Percentiles rank a stretch among this genome's conserved stretches.
Evolutionary conservation across 768 basidiomycete genomes (phyloP).

Genomic region (Xerocomellus amylosporus): DNA sequence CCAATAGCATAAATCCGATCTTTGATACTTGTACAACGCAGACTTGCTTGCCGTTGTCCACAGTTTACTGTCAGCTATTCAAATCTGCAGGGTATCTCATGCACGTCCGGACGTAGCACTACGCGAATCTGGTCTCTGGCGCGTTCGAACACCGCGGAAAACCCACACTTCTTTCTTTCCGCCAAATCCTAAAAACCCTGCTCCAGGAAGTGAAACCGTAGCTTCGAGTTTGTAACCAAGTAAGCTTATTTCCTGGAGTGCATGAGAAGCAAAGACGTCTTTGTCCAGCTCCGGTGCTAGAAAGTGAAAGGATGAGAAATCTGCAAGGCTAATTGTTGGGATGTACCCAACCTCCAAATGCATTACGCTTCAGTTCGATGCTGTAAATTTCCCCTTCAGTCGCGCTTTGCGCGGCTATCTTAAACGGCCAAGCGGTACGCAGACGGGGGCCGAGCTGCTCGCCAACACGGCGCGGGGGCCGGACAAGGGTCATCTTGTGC

Average conservation of each 20-base stretch:
- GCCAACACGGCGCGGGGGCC: conserved; percentile 39
- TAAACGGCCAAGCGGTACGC: conserved; percentile 41
- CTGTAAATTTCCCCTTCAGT: conserved; percentile 52
- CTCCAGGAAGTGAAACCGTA: conserved; percentile 55
- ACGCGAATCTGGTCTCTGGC: conserved; percentile 31
- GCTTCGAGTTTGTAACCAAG: conserved; percentile 65
- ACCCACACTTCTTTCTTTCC: conserved; percentile 60
- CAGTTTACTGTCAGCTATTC: not conserved
- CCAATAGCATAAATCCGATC: not conserved
- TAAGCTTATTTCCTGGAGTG: conserved; percentile 55
- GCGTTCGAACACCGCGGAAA: conserved; percentile 46
- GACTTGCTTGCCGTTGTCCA: not conserved
- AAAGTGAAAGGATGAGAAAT: conserved; percentile 2
- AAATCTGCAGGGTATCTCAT: conserved; percentile 2
- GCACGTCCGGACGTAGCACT: conserved; percentile 21
- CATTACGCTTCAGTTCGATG: conserved; percentile 50
- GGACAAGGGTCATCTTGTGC: conserved; percentile 47
- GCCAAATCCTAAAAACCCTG: conserved; percentile 38
- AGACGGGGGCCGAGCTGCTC: conserved; percentile 39
- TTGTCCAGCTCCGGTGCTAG: conserved; percentile 47
- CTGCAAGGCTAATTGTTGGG: not conserved
- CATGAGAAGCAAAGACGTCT: conserved; percentile 56
- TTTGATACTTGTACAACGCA: conserved; percentile 14
- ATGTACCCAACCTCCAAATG: conserved; percentile 32
- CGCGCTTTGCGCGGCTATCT: conserved; percentile 40